phyloP scores from a whole-genome alignment of 495 filamentous ascomycete species.

The Cudoniella acicularis region DNA sequence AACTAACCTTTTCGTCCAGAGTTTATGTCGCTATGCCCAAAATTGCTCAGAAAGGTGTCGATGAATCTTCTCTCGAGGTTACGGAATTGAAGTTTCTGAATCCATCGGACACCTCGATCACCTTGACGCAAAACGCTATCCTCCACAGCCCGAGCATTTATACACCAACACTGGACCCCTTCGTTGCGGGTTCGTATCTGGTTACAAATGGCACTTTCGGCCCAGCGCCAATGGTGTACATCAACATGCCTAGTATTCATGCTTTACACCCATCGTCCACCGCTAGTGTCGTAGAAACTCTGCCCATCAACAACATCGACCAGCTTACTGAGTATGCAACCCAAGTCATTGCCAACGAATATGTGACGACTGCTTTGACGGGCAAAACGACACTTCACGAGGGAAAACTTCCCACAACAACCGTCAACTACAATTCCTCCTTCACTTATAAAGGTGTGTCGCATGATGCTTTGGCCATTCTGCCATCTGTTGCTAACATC shows the following conservation, averaged over 20 bases:
- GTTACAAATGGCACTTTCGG: slow-evolving; percentile 48
- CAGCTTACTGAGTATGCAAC: slow-evolving; percentile 57
- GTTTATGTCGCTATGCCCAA: slow-evolving; percentile 69
- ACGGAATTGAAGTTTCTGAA: slow-evolving; percentile 54
- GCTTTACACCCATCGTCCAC: slow-evolving; percentile 50
- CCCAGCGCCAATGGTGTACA: slow-evolving; percentile 48
- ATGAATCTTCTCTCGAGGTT: slow-evolving; percentile 59
- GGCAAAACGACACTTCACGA: slow-evolving; percentile 53
- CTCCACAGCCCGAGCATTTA: slow-evolving; percentile 43
- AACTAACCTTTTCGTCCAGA: slow-evolving; percentile 35
- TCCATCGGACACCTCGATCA: slow-evolving; percentile 53
- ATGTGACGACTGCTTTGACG: slow-evolving; percentile 54
- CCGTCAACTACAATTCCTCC: slow-evolving; percentile 53
- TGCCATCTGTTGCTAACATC: neutral
- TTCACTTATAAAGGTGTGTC: slow-evolving; percentile 52
- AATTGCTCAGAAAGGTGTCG: slow-evolving; percentile 66
- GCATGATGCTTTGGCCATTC: neutral
- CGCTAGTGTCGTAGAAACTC: slow-evolving; percentile 38
- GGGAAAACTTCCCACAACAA: slow-evolving; percentile 43
- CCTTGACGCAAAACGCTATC: slow-evolving; percentile 48
- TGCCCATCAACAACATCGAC: slow-evolving; percentile 43
- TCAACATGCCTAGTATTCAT: slow-evolving; percentile 46
- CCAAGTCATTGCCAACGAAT: slow-evolving; percentile 51
- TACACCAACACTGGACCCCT: slow-evolving; percentile 53
- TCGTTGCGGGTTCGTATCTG: slow-evolving; percentile 50